Conservation (phyloP, 2,329 filamentous ascomycete genomes). For the Fusarium praegraminearum region DNA sequence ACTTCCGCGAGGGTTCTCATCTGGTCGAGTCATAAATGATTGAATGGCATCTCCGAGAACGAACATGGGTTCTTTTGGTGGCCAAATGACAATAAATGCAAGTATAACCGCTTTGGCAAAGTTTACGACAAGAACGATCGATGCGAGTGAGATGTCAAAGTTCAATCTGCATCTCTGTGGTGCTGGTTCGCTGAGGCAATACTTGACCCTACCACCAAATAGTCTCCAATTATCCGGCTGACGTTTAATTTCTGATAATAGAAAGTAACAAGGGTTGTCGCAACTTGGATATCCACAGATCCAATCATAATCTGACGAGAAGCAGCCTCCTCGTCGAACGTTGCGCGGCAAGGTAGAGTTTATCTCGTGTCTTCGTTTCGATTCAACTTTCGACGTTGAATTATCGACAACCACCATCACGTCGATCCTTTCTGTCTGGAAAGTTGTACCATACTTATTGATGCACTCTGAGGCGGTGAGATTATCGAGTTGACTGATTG, state of each 20-base stretch:
- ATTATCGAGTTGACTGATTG: neutral
- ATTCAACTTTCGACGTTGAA: neutral
- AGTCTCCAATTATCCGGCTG: fast-evolving
- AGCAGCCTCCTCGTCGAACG: neutral
- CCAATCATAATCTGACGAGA: neutral
- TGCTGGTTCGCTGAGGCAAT: neutral
- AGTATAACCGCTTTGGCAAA: fast-evolving
- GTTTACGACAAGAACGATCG: fast-evolving
- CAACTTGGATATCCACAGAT: neutral
- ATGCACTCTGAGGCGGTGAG: neutral
- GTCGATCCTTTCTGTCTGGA: fast-evolving
- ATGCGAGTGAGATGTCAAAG: neutral
- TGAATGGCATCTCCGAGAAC: neutral
- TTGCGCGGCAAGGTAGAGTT: neutral
- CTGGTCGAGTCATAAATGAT: fast-evolving
- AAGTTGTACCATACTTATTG: neutral
- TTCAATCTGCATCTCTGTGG: neutral
- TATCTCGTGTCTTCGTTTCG: neutral
- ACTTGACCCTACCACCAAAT: fast-evolving
- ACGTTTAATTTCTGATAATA: neutral
- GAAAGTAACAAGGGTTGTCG: neutral
- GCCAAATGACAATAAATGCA: fast-evolving
- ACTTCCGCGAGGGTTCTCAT: neutral
- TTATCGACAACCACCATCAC: neutral
- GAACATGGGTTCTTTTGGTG: neutral